phyloP scores from a whole-genome alignment of 768 basidiomycete genomes.

The Tulasnella sp. region DNA sequence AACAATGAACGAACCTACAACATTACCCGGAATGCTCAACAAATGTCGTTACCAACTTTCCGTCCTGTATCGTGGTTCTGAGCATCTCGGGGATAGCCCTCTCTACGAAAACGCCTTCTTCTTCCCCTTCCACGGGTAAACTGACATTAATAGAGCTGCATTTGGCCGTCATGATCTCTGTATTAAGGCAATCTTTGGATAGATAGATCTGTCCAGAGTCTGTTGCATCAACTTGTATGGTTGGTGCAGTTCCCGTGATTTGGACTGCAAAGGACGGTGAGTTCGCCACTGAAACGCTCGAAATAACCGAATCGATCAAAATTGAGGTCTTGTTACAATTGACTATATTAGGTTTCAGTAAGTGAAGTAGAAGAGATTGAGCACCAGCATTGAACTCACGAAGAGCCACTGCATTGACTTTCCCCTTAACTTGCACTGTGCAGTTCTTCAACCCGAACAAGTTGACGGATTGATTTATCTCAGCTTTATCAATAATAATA shows the following conservation, averaged over 20 bases:
- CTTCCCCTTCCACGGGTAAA: conserved; percentile 72
- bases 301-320: conserved; percentile 86
- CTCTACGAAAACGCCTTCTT: conserved; percentile 86
- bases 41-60: conserved; percentile 76
- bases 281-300: conserved; percentile 73
- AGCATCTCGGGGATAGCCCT: conserved; percentile 92
- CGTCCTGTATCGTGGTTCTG: conserved; percentile 63
- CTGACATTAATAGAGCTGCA: conserved; percentile 87
- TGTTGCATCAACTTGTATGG: conserved; percentile 85
- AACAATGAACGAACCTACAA: not conserved
- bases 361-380: not conserved
- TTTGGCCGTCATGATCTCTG: conserved; percentile 88
- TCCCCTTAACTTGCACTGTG: conserved; percentile 75
- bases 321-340: conserved; percentile 81
- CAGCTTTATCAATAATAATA: conserved; percentile 61
- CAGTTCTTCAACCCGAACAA: conserved; percentile 82
- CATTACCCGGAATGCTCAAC: conserved; percentile 58
- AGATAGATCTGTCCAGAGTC: conserved; percentile 94
- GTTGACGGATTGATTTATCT: conserved; percentile 73
- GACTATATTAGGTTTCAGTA: conserved; percentile 35
- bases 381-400: conserved; percentile 35
- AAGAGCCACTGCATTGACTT: conserved; percentile 86
- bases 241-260: conserved; percentile 79
- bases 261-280: conserved; percentile 91
- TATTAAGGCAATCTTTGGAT: conserved; percentile 61